Evolutionary conservation across 148 eudicot genomes (phyloP), one percentile per base, ranked within the genome.

Genomic region (Rhododendron molle): DNA sequence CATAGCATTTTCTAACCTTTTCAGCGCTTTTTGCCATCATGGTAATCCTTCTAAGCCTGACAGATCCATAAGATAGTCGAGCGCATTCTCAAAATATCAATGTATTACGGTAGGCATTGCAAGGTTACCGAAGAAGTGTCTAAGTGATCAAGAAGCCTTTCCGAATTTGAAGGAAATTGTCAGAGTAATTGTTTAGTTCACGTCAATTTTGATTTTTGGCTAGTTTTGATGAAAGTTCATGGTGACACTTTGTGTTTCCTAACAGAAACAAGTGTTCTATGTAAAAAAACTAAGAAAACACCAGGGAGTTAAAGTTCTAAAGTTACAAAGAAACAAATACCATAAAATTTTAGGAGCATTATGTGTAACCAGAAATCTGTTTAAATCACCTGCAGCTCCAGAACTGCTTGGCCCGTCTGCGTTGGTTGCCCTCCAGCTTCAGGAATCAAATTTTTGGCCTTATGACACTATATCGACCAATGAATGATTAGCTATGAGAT

Each of bases 361-460:
- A 67, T 43, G 43, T 60, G 56, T 60, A 36, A 20, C 7, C 8
- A 86, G 67, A 36, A 81, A 65, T 82, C 86, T 85, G 67, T 87
- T 82, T 67, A 23, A 77, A 88, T 44, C 86, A 88, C 85, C 99
- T 97, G 99, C 86, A 97, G 94, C 84, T 94, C 99, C 86, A 97
- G 95, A 88, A 97, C 99, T 76, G 98, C 98, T 94, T 95, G 96
- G 56, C 99, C 99, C 58, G 99, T 97, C 73, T 94, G 92, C 58
- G 98, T 97, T 83, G 99, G 93, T 88, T 95, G 96, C 65, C 95
- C 90, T 80, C 99, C 99, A 86, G 98, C 98, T 94, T 97, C 97
- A 85, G 99, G 99, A 84, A 97, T 93, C 89, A 97, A 91, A 89
- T 97, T 97, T 89, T 97, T 97, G 52, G 99, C 99, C 89, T 97